phyloP scores from a whole-genome alignment of 768 basidiomycete species.

The Phaffia australis region DNA sequence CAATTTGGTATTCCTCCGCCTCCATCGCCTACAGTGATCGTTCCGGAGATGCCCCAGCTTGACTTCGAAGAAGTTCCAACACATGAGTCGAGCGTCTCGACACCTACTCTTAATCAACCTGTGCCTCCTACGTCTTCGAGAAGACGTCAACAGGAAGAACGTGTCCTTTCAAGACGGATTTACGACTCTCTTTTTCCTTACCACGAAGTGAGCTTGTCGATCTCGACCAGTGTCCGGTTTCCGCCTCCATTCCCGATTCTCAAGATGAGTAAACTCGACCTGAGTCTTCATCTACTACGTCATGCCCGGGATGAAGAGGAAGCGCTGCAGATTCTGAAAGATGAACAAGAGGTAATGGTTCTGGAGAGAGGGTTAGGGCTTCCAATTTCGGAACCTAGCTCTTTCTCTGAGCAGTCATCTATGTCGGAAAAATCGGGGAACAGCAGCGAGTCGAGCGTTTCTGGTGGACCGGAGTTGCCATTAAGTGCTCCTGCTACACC shows the following conservation, averaged over 20 bases:
- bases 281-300: slow-evolving; percentile 57
- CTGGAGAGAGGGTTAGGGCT: neutral
- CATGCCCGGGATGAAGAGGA: slow-evolving; percentile 76
- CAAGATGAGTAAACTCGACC: slow-evolving; percentile 79
- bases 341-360: slow-evolving; percentile 17
- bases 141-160: slow-evolving; percentile 27
- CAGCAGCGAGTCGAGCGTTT: neutral
- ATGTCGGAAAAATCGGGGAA: too few relatives aligned
- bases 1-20: slow-evolving; percentile 13
- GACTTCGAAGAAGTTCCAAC: slow-evolving; percentile 42
- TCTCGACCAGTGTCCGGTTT: slow-evolving; percentile 83
- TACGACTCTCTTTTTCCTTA: slow-evolving; percentile 76
- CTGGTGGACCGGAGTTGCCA: neutral
- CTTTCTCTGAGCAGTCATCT: neutral
- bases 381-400: neutral
- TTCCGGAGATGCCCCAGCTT: slow-evolving; percentile 14
- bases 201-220: slow-evolving; percentile 74
- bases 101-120: slow-evolving; percentile 16
- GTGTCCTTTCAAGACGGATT: slow-evolving; percentile 59
- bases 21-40: slow-evolving; percentile 7
- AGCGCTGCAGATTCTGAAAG: slow-evolving; percentile 34
- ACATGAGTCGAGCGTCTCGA: slow-evolving; percentile 27
- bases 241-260: slow-evolving; percentile 80
- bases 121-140: slow-evolving; percentile 1
- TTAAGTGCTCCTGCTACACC: neutral